Conservation (phyloP, 2,329 filamentous ascomycete species). For the Diplocarpon mali region DNA sequence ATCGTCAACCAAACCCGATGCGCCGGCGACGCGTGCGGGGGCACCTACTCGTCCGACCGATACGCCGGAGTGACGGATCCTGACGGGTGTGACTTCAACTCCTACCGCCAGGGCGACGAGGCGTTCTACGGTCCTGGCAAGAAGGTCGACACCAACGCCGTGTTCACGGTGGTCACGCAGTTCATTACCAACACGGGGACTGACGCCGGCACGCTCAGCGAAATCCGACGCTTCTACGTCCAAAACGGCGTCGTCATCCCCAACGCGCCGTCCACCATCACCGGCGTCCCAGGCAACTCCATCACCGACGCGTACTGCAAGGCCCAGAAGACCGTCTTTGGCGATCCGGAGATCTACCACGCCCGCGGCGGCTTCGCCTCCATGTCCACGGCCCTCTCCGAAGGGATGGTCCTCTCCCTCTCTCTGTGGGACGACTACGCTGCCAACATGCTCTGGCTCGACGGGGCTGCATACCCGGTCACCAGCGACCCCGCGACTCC, state of each 20-base stretch:
- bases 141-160: constrained; percentile 41
- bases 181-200: constrained; percentile 41
- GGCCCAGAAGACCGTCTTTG: constrained; percentile 43
- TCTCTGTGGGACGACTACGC: constrained; percentile 45
- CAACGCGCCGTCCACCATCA: constrained; percentile 36
- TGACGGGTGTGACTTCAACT: constrained; percentile 52
- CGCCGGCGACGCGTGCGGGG: constrained; percentile 29
- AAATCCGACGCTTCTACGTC: constrained; percentile 46
- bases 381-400: constrained; percentile 42
- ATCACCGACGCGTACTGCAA: constrained; percentile 47
- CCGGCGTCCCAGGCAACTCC: constrained; percentile 37
- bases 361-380: constrained; percentile 42
- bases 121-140: constrained; percentile 44
- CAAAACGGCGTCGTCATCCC: constrained; percentile 42
- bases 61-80: constrained; percentile 47
- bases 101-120: constrained; percentile 45
- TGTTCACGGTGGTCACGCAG: constrained; percentile 48
- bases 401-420: constrained; percentile 56
- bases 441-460: constrained; percentile 65
- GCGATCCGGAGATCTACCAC: constrained; percentile 41
- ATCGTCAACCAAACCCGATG: constrained; percentile 29
- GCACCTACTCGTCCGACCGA: constrained; percentile 35
- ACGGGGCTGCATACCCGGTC: constrained; percentile 48
- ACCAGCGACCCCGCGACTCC: constrained; percentile 32
- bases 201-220: constrained; percentile 36